A percentile compares a stretch with the other conserved stretches of the same genome.
Evolutionary conservation across 306 rosid genomes (phyloP).

Genomic region (Lupinus albus): DNA sequence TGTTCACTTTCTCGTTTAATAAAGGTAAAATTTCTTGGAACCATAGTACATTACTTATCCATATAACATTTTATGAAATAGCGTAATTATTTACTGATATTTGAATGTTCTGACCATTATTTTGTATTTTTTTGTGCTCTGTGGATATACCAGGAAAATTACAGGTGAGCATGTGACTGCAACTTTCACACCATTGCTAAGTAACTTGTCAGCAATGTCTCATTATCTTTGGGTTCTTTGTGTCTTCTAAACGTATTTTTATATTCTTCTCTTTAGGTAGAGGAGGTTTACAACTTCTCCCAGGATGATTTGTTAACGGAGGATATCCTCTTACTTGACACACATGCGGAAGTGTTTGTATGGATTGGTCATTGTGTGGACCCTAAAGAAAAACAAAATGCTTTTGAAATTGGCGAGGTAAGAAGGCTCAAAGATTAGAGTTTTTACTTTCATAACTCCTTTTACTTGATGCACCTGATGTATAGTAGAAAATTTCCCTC

Average conservation of each 20-base stretch:
- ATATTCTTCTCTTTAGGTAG: constrained; percentile 59
- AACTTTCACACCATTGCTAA: constrained; percentile 36
- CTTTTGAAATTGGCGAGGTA: constrained; percentile 87
- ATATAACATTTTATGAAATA: neutral
- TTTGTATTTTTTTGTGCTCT: constrained; percentile 45
- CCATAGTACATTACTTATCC: neutral
- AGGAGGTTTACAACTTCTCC: constrained; percentile 85
- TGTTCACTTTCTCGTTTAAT: constrained; percentile 70
- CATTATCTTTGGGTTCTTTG: constrained; percentile 16
- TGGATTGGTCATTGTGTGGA: constrained; percentile 97
- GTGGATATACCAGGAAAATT: constrained; percentile 77
- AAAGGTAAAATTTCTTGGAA: constrained; percentile 63
- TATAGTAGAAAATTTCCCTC: constrained; percentile 34
- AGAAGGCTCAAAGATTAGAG: constrained; percentile 33
- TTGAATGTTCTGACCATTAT: constrained; percentile 50
- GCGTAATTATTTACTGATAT: constrained; percentile 33
- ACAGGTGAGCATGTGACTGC: constrained; percentile 70
- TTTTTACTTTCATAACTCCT: constrained; percentile 20
- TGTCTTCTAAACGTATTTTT: constrained; percentile 41
- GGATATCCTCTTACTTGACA: constrained; percentile 90
- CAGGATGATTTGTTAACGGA: constrained; percentile 96
- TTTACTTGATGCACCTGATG: constrained; percentile 19
- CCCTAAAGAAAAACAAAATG: constrained; percentile 82
- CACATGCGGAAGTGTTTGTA: constrained; percentile 95
- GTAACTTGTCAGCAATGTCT: constrained; percentile 33